Evolutionary conservation across 2,329 filamentous ascomycete genomes (phyloP), one percentile per base, ranked within the genome.

Genomic region (Atkinsonella hypoxylon): DNA sequence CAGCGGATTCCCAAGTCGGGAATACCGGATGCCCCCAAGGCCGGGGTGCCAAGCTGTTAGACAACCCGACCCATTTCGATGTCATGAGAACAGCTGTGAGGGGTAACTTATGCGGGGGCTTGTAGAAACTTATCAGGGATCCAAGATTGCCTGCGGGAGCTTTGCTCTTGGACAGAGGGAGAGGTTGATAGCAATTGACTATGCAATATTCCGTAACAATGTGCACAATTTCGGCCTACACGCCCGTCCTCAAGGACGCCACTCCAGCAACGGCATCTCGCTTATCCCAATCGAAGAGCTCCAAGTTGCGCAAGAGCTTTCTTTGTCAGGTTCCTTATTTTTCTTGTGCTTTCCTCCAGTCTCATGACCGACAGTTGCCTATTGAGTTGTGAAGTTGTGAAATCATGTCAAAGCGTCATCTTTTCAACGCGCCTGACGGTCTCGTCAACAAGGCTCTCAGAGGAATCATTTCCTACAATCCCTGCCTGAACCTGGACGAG

Each of bases 381-480:
- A 13, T 42, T 15, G 12, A 12, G 10, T 18, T 41, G 39, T 20
- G n/a, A 22, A 20, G 20, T 13, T 15, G 11, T 42, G 40, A 12
- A 18, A 15, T 36, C 47, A 52, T 79, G 75, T 78, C 75, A 22
- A 75, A 68, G 51, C 67, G 71, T 13, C 75, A 78, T 53, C 70
- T 79, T 55, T 78, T 76, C 59, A 62, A 72, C 52, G 75, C 75
- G 15, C 56, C 74, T 1, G 74, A 77, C 26, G 75, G 75, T 17
- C 74, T 78, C 43, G 75, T 78, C 53, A 68, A 69, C 61, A 78
- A 77, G 60, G 67, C 68, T 3, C 65, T 79, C 10, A 65, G 71
- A 32, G 76, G 75, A 10, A 63, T 79, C 51, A 70, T 78, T 51
- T 61, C 74, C n/a, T 77, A 75, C 62, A 78, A 78, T 61, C 72